Conservation (phyloP, 176 grass and related monocot genomes). For the Aegilops longissima region DNA sequence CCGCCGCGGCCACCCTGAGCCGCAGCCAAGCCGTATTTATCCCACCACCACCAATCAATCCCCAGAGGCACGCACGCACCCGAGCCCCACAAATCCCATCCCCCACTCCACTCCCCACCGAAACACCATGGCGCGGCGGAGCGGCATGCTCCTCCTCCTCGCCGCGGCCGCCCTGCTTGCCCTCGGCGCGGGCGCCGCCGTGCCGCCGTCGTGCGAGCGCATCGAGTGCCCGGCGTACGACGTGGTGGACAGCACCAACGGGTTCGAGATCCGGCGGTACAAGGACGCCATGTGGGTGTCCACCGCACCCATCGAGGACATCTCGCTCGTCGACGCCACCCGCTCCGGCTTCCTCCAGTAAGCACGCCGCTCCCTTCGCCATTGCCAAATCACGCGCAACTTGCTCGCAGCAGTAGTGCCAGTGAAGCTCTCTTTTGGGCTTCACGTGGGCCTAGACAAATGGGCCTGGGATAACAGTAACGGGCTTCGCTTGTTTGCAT, state of each 20-base stretch:
- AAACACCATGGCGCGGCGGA: slow-evolving; percentile 28
- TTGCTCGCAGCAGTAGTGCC: not conserved
- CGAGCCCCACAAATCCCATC: slow-evolving; percentile 21
- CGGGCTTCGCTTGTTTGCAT: slow-evolving; percentile 2
- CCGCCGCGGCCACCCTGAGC: slow-evolving; percentile 30
- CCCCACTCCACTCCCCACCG: not conserved
- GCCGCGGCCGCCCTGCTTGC: not conserved
- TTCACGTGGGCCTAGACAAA: not conserved
- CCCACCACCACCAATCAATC: slow-evolving; percentile 12
- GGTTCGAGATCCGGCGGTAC: slow-evolving; percentile 92
- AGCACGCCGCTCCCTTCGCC: not conserved
- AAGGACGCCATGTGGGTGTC: slow-evolving; percentile 67
- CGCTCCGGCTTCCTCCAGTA: slow-evolving; percentile 76
- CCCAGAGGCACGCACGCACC: slow-evolving; percentile 25
- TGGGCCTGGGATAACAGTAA: not conserved
- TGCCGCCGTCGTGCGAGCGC: slow-evolving; percentile 80
- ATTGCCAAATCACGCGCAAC: not conserved
- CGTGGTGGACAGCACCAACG: slow-evolving; percentile 81
- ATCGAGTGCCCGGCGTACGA: slow-evolving; percentile 95
- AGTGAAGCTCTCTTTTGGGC: slow-evolving; percentile 5
- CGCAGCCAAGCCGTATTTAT: slow-evolving; percentile 28
- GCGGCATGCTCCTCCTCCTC: slow-evolving; percentile 13
- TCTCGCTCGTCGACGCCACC: slow-evolving; percentile 90
- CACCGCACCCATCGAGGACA: slow-evolving; percentile 74
- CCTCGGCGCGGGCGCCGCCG: not conserved